These are phyloP conservation scores for Pelargonium citronellum DNA, from an alignment of 441 rosid species.

Conservation along the genomic window DNA sequence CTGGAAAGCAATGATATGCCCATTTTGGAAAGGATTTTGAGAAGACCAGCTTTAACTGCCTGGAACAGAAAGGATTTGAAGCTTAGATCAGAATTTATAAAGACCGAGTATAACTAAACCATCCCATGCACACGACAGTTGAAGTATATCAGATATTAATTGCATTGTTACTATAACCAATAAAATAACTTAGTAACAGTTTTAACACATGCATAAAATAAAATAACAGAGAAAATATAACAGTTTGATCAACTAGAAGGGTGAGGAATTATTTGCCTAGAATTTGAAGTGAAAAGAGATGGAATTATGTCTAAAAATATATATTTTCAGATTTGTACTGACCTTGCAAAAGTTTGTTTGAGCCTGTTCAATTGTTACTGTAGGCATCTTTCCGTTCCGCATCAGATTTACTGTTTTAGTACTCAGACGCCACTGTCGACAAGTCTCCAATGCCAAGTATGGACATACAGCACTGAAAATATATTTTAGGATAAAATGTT, in stretches of 20 bases:
- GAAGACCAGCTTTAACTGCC: conserved; percentile 94
- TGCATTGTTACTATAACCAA: neutral
- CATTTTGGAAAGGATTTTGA: conserved; percentile 96
- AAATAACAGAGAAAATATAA: neutral
- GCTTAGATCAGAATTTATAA: neutral
- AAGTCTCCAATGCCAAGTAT: conserved; percentile 90
- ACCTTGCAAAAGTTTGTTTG: conserved; percentile 90
- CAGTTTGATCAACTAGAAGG: neutral
- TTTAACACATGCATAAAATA: neutral
- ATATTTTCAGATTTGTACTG: conserved; percentile 19
- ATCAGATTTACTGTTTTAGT: conserved; percentile 82
- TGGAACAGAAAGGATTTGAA: conserved; percentile 33
- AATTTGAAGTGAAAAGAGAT: neutral
- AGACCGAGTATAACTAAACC: neutral
- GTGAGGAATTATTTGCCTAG: neutral
- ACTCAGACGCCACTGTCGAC: conserved; percentile 98
- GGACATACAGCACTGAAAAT: conserved; percentile 86
- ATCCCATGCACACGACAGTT: neutral
- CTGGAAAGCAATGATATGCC: conserved; percentile 97
- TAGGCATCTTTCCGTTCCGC: conserved; percentile 96
- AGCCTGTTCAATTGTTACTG: conserved; percentile 97
- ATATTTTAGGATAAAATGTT: conserved; percentile 20
- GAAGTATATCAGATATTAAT: neutral
- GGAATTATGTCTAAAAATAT: neutral
- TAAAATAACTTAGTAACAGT: neutral